Evolutionary conservation across 257 asterid genomes (phyloP), one percentile per base, ranked within the genome.

Genomic region (Solanum etuberosum): DNA sequence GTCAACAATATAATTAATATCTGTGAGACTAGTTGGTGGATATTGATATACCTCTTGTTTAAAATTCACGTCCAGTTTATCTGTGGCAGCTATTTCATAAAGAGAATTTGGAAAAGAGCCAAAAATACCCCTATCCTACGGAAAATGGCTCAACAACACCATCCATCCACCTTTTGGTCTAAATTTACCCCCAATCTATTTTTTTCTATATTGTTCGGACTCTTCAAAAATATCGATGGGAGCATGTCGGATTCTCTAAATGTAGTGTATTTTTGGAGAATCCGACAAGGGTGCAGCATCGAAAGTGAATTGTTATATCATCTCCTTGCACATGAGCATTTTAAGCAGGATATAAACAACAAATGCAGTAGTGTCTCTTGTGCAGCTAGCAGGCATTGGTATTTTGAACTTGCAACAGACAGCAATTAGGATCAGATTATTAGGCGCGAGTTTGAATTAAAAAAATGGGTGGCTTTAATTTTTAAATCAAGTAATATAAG

Each of bases 331-430:
- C 98, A 94, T 86, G 97, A 96, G 78, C 98, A 94, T 88, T 96
- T 94, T 90, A 92, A 93, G 92, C 90, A 94, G 88, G 99, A 95
- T 83, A 94, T 95, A 84, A 92, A 95, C 97, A 29, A 92, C 86
- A 91, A 89, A 87, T 89, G 98, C 98, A 23, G 92, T 95, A 32
- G 90, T 89, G 88, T 98, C 99, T 80, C 99, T 96, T 82, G 98
- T 95, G 86, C 97, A 91, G 89, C 94, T 95, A 82, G 94, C 94
- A 8, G 97, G 97, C 71, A 93, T 93, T 74, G 96, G 98, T 40
- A 91, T 95, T 86, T 83, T 93, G 88, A 92, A 85, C 91, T 91
- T 96, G 86, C 99, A 94, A 85, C 95, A 92, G 83, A 95, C 98
- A 54, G 95, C 98, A 70, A 91, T 96, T 57, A 94, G 70, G 70